phyloP scores from a whole-genome alignment of 495 filamentous ascomycete genomes.

The Patellaria atrata region DNA sequence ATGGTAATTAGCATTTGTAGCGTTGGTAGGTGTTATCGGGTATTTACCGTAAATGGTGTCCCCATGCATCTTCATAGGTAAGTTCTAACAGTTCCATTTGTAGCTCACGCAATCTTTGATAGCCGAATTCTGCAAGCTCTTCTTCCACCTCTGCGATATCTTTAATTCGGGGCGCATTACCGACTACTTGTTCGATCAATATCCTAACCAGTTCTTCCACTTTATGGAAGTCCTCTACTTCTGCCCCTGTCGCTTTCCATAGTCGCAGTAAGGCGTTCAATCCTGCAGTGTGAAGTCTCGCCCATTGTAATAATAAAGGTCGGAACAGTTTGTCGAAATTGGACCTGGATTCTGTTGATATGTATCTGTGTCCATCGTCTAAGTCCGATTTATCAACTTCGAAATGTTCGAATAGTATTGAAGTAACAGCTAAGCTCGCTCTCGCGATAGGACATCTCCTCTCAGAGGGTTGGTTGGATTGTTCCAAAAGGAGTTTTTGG shows the following conservation, averaged over 20 bases:
- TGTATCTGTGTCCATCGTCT: conserved; percentile 65
- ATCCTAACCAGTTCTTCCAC: conserved; percentile 81
- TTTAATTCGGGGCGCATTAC: conserved; percentile 65
- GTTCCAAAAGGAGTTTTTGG: conserved; percentile 76
- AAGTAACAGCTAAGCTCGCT: conserved; percentile 75
- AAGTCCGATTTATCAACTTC: conserved; percentile 78
- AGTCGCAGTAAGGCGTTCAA: conserved; percentile 82
- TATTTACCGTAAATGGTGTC: conserved; percentile 50
- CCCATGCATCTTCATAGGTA: conserved; percentile 90
- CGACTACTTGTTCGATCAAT: conserved; percentile 81
- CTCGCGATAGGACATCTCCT: conserved; percentile 80
- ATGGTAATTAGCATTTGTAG: conserved; percentile 7
- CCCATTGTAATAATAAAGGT: conserved; percentile 87
- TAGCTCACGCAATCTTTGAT: conserved; percentile 59
- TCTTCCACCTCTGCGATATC: conserved; percentile 83
- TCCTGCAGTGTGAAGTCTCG: conserved; percentile 76
- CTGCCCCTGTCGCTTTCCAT: conserved; percentile 80
- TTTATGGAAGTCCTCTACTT: conserved; percentile 78
- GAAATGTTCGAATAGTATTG: conserved; percentile 87
- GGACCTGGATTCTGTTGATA: conserved; percentile 59
- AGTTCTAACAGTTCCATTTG: conserved; percentile 90
- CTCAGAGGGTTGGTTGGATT: conserved; percentile 54
- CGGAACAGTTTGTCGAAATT: conserved; percentile 78
- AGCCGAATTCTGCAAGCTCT: conserved; percentile 72
- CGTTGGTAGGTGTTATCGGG: neutral